Evolutionary conservation across 306 rosid genomes (phyloP), one percentile per base, ranked within the genome.

Genomic region (Lupinus albus): DNA sequence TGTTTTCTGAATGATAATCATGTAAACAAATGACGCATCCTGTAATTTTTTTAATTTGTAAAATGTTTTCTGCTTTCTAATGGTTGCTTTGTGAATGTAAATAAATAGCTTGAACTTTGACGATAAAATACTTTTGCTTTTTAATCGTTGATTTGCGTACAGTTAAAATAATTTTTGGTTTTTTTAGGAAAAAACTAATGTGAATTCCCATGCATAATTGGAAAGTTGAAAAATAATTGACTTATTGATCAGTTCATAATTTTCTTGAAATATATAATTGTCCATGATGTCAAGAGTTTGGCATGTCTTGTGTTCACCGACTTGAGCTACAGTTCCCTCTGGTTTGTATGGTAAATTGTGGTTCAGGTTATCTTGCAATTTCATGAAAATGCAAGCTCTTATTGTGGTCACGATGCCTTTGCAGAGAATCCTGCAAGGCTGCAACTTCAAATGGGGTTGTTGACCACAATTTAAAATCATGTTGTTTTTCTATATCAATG

Each of bases 401-500:
- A 25, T 25, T 25, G 4, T 25, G 30, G 30, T 25, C 30, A 0
- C 4, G 4, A 0, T 25, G 30, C 30, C 4, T 0, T 25, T 25
- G 30, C 4, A 25, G 30, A 25, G 30, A 25, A 25, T 25, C 30
- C 30, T 25, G 30, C 30, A 25, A 2, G 30, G 30, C 30, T 25
- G 30, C 30, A 25, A 25, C 30, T 2, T 3, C 30, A 25, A 0
- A 2, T 25, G 4, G 30, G 30, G 30, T 25, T 25, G 30, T 4
- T 3, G 30, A 25, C 4, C 4, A 4, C 30, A 25, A 25, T 25
- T 25, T 25, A 25, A 25, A 25, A 4, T 25, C 30, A 1, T 20
- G 10, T 18, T 66, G 42, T 32, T 45, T 63, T n/a, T 53, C 16
- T 8, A 14, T 52, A 32, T 73, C 30, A 20, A 20, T 52, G 30